A percentile compares a stretch with the other conserved stretches of the same genome.
Evolutionary conservation across 495 filamentous ascomycete genomes (phyloP).

Genomic region (Mytilinidion resinicola): DNA sequence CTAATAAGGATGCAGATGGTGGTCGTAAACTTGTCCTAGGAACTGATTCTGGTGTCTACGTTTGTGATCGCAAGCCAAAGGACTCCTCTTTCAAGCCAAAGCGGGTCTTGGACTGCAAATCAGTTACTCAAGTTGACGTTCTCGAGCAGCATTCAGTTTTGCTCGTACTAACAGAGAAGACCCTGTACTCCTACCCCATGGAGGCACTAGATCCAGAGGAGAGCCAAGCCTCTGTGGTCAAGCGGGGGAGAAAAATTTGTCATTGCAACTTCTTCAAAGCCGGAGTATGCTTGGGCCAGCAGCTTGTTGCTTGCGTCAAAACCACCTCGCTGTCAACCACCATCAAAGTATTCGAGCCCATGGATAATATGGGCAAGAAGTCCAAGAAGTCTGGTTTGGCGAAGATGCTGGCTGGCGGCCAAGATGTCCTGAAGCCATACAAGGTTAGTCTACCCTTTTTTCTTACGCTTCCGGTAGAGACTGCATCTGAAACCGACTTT

Average conservation of each 20-base stretch:
- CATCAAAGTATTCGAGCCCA: constrained; percentile 96
- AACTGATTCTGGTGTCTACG: constrained; percentile 86
- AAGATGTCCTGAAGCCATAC: constrained; percentile 91
- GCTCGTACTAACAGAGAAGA: constrained; percentile 88
- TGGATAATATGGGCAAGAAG: constrained; percentile 78
- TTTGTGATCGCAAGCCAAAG: constrained; percentile 84
- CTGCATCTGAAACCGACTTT: constrained; percentile 7
- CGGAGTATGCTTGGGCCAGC: constrained; percentile 88
- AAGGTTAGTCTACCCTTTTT: constrained; percentile 49
- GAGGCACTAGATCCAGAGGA: constrained; percentile 80
- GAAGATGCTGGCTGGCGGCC: constrained; percentile 89
- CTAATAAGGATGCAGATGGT: constrained; percentile 61
- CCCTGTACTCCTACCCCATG: constrained; percentile 77
- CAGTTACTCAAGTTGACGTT: constrained; percentile 92
- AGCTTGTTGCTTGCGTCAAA: constrained; percentile 93
- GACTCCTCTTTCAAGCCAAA: constrained; percentile 68
- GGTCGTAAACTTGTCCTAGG: constrained; percentile 90
- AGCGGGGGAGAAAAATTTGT: constrained; percentile 93
- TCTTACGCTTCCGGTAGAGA: neutral
- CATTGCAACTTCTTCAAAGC: constrained; percentile 98
- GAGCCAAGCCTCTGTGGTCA: constrained; percentile 59
- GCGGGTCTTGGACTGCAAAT: constrained; percentile 74
- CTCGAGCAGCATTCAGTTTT: constrained; percentile 90
- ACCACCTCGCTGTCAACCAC: constrained; percentile 82
- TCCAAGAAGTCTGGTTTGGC: constrained; percentile 88